Evolutionary conservation across 2,329 filamentous ascomycete species (phyloP), one percentile per base, ranked within the genome.

Genomic region (Mycosphaerella arachidis): DNA sequence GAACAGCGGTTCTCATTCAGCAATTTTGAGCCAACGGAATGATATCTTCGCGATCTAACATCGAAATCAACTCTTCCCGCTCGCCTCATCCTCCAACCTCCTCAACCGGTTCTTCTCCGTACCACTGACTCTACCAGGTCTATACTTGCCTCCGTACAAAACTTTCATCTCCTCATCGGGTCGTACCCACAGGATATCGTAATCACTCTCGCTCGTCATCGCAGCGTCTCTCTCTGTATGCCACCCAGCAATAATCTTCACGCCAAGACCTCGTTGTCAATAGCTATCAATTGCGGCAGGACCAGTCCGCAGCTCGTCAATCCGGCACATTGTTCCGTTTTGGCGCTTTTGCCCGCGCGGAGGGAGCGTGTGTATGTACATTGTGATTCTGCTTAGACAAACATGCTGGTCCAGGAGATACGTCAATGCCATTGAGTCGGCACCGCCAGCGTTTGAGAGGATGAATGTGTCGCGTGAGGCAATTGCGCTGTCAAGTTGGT

Each of bases 131-230:
- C 60, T 60, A 18, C 37, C 37, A 6, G 50, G 18, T 43, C 60
- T 59, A 50, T 55, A 62, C 2, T n/a, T 46, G 13, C 29, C 35
- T 16, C 57, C 57, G 57, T 57, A 62, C 4, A 57, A 29, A n/a
- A 27, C 45, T 40, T 55, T 55, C 53, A 40, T 51, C n/a, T 62
- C 60, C 50, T 13, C 37, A 35, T 58, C 57, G 13, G 60, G 55
- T 30, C 60, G 35, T 16, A 60, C 58, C 52, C 60, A 46, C 43
- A 62, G 27, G 9, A 63, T 51, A 53, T 60, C 60, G 40, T 58
- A 63, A 43, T 63, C 60, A 18, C 53, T 57, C 33, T 40, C 57
- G 18, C 51, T 51, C 46, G 57, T 63, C 60, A 63, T 58, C 12
- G 51, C 55, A 37, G 57, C 51, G 50, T 63, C 60, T 3, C 60